These are phyloP conservation scores for Xylaria bambusicola DNA, from an alignment of 495 filamentous ascomycete genomes.

Conservation along the genomic window DNA sequence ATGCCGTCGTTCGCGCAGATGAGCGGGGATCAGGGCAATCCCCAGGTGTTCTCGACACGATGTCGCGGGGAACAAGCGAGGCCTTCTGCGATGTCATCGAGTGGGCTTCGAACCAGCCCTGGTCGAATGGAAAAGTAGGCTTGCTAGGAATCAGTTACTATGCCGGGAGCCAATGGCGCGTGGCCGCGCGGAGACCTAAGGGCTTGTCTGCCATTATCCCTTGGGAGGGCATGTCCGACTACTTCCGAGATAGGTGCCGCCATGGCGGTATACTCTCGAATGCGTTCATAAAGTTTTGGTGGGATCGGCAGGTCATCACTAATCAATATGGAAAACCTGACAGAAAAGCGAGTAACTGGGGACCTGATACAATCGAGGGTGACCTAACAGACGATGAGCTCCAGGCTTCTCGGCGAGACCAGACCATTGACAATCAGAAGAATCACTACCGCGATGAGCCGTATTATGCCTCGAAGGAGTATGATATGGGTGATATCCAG, in stretches of 20 bases:
- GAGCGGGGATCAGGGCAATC: slow-evolving; percentile 62
- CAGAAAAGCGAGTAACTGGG: background rate
- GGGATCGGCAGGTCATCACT: slow-evolving; percentile 61
- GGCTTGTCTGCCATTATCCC: slow-evolving; percentile 62
- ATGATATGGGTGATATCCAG: slow-evolving; percentile 61
- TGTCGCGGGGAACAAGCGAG: slow-evolving; percentile 59
- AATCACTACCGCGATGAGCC: slow-evolving; percentile 59
- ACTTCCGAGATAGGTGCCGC: slow-evolving; percentile 62
- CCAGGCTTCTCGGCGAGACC: slow-evolving; percentile 55
- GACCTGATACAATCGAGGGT: slow-evolving; percentile 49
- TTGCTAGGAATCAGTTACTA: slow-evolving; percentile 65
- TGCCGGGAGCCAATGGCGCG: slow-evolving; percentile 63
- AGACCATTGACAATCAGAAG: slow-evolving; percentile 57
- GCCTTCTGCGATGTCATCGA: slow-evolving; percentile 65
- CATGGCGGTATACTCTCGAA: slow-evolving; percentile 69
- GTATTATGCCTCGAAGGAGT: slow-evolving; percentile 64
- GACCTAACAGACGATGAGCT: slow-evolving; percentile 55
- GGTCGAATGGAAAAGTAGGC: slow-evolving; percentile 64
- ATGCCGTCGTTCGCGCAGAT: slow-evolving; percentile 62
- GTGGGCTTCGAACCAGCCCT: slow-evolving; percentile 62
- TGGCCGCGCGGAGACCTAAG: slow-evolving; percentile 61
- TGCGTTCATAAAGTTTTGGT: slow-evolving; percentile 65
- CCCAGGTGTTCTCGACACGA: slow-evolving; percentile 60
- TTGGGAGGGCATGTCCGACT: slow-evolving; percentile 70
- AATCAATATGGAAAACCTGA: slow-evolving; percentile 62